Evolutionary conservation across 768 basidiomycete species (phyloP).

Genomic region (Trametopsis cervina): DNA sequence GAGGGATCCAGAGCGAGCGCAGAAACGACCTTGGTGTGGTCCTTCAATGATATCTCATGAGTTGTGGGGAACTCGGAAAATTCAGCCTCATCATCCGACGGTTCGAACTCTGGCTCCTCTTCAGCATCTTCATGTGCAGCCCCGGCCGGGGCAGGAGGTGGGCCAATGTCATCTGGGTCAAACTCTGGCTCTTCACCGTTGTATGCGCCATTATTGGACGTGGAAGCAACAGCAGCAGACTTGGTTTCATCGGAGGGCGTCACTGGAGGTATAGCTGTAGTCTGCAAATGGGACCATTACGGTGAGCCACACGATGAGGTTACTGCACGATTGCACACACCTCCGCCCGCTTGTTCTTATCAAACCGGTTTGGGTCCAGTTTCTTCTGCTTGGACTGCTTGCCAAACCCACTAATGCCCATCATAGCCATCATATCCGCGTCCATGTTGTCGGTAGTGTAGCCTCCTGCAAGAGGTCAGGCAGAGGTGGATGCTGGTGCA

Average conservation of each 20-base stretch:
- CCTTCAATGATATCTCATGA: constrained; percentile 88
- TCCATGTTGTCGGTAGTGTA: constrained; percentile 28
- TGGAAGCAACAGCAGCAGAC: not conserved
- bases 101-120: constrained; percentile 29
- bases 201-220: not conserved
- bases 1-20: constrained; percentile 90
- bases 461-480: not conserved
- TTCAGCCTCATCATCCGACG: constrained; percentile 40
- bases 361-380: constrained; percentile 72
- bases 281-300: not conserved
- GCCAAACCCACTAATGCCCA: constrained; percentile 83
- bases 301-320: not conserved
- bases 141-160: constrained; percentile 16
- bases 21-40: constrained; percentile 93
- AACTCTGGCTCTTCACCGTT: constrained; percentile 20
- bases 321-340: constrained; percentile 14
- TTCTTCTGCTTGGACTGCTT: constrained; percentile 60
- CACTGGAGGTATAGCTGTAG: not conserved
- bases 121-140: not conserved
- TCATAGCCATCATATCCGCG: constrained; percentile 69
- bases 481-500: not conserved
- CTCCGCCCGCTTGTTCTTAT: constrained; percentile 62
- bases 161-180: constrained; percentile 20
- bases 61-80: constrained; percentile 72
- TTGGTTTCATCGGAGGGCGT: not conserved